phyloP scores from a whole-genome alignment of 139 green algal species.

The Mesotaenium endlicherianum region DNA sequence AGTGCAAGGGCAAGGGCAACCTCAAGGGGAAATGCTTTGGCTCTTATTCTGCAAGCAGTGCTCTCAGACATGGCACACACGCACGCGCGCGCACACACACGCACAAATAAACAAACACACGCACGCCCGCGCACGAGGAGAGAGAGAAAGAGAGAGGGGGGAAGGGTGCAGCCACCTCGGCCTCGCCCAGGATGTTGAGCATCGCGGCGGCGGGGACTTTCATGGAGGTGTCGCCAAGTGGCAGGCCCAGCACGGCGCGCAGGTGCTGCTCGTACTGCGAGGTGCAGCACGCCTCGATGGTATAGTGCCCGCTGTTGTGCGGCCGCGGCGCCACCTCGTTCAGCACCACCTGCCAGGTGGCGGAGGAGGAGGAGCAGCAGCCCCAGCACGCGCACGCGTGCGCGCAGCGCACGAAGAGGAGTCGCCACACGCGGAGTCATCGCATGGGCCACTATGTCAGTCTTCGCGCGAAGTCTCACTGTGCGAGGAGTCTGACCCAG shows the following conservation, averaged over 20 bases:
- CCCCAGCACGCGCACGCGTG: constrained; percentile 91
- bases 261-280: constrained; percentile 94
- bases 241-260: constrained; percentile 91
- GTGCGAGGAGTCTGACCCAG: no score
- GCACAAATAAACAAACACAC: constrained; percentile 59
- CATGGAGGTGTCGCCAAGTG: constrained; percentile 79
- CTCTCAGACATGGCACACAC: no score
- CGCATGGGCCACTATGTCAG: no score
- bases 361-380: constrained; percentile 92
- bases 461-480: no score
- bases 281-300: constrained; percentile 86
- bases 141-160: constrained; percentile 8
- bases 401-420: no score
- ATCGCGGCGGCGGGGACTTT: constrained; percentile 60
- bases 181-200: constrained; percentile 79
- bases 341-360: constrained; percentile 66
- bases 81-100: no score
- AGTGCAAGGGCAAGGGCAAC: no score
- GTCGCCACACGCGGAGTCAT: no score
- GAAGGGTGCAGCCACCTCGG: constrained; percentile 45
- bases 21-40: no score
- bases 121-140: constrained; percentile 66
- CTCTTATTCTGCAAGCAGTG: no score
- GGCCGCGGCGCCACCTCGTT: constrained; percentile 95
- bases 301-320: constrained; percentile 98